Evolutionary conservation across 1,139 yeast genomes (phyloP), one percentile per base, ranked within the genome.

Genomic region (Tardiomyces digboiensis): DNA sequence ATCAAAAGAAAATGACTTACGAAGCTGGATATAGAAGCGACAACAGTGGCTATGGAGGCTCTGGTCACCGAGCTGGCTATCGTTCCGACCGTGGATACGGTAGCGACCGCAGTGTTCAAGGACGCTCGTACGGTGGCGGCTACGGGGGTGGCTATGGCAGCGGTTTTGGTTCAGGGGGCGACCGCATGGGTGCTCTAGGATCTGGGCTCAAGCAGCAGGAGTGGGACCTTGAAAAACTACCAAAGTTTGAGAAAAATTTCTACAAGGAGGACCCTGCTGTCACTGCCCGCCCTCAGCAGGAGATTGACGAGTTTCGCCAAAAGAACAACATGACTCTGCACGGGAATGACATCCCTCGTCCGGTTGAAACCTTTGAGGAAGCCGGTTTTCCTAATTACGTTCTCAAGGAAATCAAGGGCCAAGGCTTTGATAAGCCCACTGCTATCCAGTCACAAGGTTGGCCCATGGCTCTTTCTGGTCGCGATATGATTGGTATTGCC

Each of bases 391-490:
- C 97, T 52, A 85, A 80, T 56, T 89, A 91, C 62, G 97, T 91
- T 39, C 75, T 91, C 63, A 74, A 71, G 53, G 97, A 91, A 72
- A 88, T 91, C 57, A 79, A 84, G 70, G 81, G 82, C 49, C 91
- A 86, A 69, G 97, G 97, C 49, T 91, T 91, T 72, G 93, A 83
- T 48, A 78, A 74, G 53, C 98, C 98, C 58, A 91, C 98, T 47
- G 87, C 87, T 53, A 91, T 91, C 64, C 98, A 91, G 72, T 86
- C 96, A 67, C 98, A 93, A 73, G 98, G 98, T 71, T 91, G 98
- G 98, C 98, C 98, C 51, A 91, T 91, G 98, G 98, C 98, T 62
- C 75, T 89, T 52, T 81, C 91, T 59, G 98, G 98, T 73, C 84
- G 97, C 71, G 97, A 91, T 67, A 86, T 91, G 89, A 83, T 91